These are phyloP conservation scores for Barbatosphaeria neglecta DNA, from an alignment of 495 filamentous ascomycete species.

Conservation along the genomic window DNA sequence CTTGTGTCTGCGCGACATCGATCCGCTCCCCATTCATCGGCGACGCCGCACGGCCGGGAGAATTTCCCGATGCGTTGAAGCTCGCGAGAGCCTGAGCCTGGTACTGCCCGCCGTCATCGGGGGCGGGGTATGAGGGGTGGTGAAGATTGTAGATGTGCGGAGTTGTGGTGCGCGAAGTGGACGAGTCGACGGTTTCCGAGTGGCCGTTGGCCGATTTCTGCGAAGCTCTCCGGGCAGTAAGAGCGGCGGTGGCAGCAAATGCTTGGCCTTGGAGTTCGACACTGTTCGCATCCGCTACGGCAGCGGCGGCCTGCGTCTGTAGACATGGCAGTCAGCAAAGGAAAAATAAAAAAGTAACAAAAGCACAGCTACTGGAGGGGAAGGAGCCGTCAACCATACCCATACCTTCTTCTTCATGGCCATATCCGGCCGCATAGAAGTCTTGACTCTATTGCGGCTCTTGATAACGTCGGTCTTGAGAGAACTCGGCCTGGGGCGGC, in stretches of 20 bases:
- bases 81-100: conserved; percentile 31
- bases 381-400: neutral
- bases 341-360: too few relatives aligned
- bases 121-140: conserved; percentile 59
- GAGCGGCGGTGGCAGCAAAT: conserved; percentile 20
- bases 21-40: conserved; percentile 62
- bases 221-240: conserved; percentile 47
- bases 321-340: neutral
- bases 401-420: conserved; percentile 79
- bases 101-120: conserved; percentile 51
- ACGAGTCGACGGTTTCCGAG: conserved; percentile 71
- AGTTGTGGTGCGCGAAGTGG: conserved; percentile 77
- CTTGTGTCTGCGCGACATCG: conserved; percentile 69
- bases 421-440: conserved; percentile 52
- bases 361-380: too few relatives aligned
- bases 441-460: conserved; percentile 96
- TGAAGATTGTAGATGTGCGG: conserved; percentile 55
- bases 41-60: conserved; percentile 53
- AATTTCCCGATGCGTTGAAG: conserved; percentile 46
- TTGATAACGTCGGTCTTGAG: conserved; percentile 99
- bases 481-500: conserved; percentile 81
- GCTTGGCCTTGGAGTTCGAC: conserved; percentile 32
- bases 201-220: conserved; percentile 61
- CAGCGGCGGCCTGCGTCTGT: conserved; percentile 35
- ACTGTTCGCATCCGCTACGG: conserved; percentile 46